Conservation (phyloP, 495 filamentous ascomycete genomes). For the Podospora pseudocomata region DNA sequence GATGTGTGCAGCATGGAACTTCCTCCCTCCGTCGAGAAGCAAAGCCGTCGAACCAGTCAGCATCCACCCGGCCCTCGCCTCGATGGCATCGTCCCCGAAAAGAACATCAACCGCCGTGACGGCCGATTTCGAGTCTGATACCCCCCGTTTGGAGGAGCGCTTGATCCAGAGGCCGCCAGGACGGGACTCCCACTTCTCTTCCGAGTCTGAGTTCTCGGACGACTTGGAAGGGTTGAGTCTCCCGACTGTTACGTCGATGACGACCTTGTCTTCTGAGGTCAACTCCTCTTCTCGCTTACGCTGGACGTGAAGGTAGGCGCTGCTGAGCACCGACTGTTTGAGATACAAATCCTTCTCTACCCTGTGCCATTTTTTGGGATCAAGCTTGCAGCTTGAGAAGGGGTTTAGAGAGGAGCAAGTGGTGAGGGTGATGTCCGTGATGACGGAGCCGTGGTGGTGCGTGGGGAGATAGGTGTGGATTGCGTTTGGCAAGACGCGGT, state of each 20-base stretch:
- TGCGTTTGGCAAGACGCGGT: conserved; percentile 73
- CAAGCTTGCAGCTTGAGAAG: conserved; percentile 75
- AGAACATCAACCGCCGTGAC: conserved; percentile 86
- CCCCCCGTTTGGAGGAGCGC: conserved; percentile 67
- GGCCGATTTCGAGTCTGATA: conserved; percentile 70
- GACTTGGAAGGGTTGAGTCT: conserved; percentile 62
- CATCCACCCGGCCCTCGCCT: conserved; percentile 79
- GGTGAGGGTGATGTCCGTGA: conserved; percentile 85
- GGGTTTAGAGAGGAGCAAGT: conserved; percentile 71
- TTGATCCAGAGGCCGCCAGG: conserved; percentile 84
- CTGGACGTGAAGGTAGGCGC: conserved; percentile 80
- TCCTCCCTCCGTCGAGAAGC: conserved; percentile 58
- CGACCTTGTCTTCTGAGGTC: conserved; percentile 65
- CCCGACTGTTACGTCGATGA: conserved; percentile 79
- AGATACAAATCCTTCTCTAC: conserved; percentile 93
- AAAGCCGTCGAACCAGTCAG: conserved; percentile 62
- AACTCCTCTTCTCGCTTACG: conserved; percentile 89
- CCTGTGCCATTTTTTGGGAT: conserved; percentile 72
- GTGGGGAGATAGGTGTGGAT: conserved; percentile 79
- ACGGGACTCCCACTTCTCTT: conserved; percentile 78
- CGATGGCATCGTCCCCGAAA: conserved; percentile 90
- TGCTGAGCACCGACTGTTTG: conserved; percentile 63
- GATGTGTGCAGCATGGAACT: conserved; percentile 63
- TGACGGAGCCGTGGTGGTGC: conserved; percentile 73
- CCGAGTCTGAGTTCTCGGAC: conserved; percentile 38